Conservation (phyloP, 73 alveolate species). For the Paramecium caudatum region DNA sequence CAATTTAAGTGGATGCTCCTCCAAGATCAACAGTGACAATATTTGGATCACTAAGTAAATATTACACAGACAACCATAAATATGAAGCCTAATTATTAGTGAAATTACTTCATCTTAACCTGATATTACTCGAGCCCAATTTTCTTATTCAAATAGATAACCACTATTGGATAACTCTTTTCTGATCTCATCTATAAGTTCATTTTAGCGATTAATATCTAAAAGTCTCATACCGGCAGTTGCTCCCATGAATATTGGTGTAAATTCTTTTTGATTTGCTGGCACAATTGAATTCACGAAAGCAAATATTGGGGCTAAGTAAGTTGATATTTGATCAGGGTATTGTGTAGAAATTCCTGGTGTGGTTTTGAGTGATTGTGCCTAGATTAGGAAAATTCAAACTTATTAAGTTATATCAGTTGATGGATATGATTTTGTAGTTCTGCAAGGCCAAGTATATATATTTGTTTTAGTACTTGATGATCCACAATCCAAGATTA, state of each 20-base stretch:
- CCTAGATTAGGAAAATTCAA: neutral
- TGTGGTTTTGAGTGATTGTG: neutral
- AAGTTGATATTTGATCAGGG: conserved; percentile 44
- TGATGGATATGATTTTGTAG: conserved; percentile 8
- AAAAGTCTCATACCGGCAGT: conserved; percentile 78
- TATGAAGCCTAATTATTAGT: conserved; percentile 47
- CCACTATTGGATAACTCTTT: conserved; percentile 17
- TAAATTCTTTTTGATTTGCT: neutral
- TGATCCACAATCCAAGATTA: conserved; percentile 72
- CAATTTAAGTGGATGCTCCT: conserved; percentile 72
- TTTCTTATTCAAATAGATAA: neutral
- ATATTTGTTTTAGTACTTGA: conserved; percentile 64
- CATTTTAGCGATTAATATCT: conserved; percentile 59
- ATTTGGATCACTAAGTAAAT: neutral
- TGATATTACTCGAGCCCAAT: conserved; percentile 75
- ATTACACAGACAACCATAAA: conserved; percentile 48
- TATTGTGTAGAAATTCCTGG: conserved; percentile 1
- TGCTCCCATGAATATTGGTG: conserved; percentile 76
- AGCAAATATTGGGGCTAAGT: conserved; percentile 5
- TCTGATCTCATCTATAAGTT: conserved; percentile 46
- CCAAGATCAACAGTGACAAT: conserved; percentile 58
- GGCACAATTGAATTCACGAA: conserved; percentile 52
- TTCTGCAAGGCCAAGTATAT: conserved; percentile 69
- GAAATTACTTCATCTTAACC: conserved; percentile 73
- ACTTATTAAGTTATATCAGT: conserved; percentile 13